A percentile compares a stretch with the other conserved stretches of the same genome.
Evolutionary conservation across 371 early-diverging fungal species (phyloP).

Genomic region (Edhazardia aedis): DNA sequence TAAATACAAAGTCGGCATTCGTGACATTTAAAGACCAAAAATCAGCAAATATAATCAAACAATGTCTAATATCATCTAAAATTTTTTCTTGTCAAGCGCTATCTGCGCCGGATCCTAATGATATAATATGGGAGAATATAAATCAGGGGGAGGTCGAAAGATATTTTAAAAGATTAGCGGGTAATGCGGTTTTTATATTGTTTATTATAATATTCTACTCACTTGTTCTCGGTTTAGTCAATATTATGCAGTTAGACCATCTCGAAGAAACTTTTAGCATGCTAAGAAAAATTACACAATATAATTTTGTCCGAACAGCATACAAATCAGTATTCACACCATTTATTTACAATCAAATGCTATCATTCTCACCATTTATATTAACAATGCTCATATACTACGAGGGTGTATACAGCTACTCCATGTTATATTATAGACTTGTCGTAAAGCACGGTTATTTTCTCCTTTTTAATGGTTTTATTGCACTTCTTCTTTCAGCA

Average conservation of each 20-base stretch:
- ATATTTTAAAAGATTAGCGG: constrained; percentile 21
- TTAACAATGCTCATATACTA: constrained; percentile 23
- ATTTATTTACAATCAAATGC: constrained; percentile 31
- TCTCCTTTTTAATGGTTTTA: constrained; percentile 46
- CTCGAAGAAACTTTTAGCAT: constrained; percentile 5
- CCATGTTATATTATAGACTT: constrained; percentile 30
- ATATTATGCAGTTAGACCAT: constrained; percentile 13
- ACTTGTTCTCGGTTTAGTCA: constrained; percentile 24
- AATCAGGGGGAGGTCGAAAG: constrained; percentile 13
- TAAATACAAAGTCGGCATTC: constrained; percentile 33
- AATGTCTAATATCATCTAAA: constrained; percentile 37
- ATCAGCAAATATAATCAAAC: constrained; percentile 30
- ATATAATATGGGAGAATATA: constrained; percentile 42
- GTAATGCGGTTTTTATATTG: constrained; percentile 26
- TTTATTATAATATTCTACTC: constrained; percentile 35
- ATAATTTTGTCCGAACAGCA: constrained; percentile 9
- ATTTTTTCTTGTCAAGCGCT: constrained; percentile 32
- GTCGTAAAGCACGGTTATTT: constrained; percentile 38
- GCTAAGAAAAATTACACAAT: constrained; percentile 15
- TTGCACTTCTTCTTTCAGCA: constrained; percentile 35
- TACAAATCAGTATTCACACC: constrained; percentile 41
- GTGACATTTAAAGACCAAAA: constrained; percentile 36
- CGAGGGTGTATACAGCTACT: constrained; percentile 37
- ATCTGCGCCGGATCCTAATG: constrained; percentile 44
- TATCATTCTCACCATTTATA: constrained; percentile 33